phyloP scores from a whole-genome alignment of 768 basidiomycete species.

The Cantharellus cinnabarinus region DNA sequence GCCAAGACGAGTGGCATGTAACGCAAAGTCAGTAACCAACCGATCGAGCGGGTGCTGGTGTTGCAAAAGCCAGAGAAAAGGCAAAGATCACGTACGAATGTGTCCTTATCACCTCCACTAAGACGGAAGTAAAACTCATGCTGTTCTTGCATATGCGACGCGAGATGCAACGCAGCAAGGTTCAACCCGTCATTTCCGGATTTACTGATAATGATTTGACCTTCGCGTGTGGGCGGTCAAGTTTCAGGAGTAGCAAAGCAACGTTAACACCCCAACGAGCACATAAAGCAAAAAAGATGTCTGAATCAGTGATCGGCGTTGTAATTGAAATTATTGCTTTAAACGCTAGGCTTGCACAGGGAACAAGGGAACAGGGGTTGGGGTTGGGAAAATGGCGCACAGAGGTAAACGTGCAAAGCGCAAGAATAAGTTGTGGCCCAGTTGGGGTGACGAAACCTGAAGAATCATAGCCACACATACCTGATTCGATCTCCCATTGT shows the following conservation, averaged over 20 bases:
- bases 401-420: no score
- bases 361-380: no score
- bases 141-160: not conserved
- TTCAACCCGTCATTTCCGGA: slow-evolving; percentile 21
- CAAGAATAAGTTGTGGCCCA: not conserved
- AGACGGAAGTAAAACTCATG: not conserved
- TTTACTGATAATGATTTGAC: slow-evolving; percentile 24
- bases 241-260: not conserved
- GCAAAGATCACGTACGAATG: slow-evolving; percentile 1
- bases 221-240: no score
- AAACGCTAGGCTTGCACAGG: no score
- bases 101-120: slow-evolving; percentile 1
- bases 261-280: not conserved
- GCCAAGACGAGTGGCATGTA: no score
- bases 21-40: no score
- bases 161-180: slow-evolving; percentile 17
- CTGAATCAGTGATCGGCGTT: no score
- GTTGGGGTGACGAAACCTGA: not conserved
- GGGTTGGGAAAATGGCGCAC: no score
- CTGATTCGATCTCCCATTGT: slow-evolving; percentile 21
- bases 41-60: no score
- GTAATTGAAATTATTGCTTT: no score
- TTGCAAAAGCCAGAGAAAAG: no score
- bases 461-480: slow-evolving; percentile 1
- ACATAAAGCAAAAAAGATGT: no score